phyloP scores from a whole-genome alignment of 2,329 filamentous ascomycete species.

The Xylaria sp. region DNA sequence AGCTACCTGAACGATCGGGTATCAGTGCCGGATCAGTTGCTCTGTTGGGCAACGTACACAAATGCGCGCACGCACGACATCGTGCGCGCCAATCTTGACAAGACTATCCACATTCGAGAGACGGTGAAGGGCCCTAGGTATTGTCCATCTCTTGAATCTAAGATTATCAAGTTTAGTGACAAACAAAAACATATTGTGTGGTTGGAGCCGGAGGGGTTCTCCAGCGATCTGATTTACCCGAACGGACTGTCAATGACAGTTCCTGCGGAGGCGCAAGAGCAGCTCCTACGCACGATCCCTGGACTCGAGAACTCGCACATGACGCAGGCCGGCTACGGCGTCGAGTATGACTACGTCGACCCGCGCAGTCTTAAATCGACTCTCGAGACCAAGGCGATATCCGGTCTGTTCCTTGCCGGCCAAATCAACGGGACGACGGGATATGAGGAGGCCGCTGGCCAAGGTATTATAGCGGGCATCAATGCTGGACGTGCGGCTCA shows the following conservation, averaged over 20 bases:
- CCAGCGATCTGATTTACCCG: slow-evolving; percentile 89
- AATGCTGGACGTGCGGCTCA: slow-evolving; percentile 88
- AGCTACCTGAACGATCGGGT: slow-evolving; percentile 88
- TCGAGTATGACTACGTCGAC: slow-evolving; percentile 99
- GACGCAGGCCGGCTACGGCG: slow-evolving; percentile 95
- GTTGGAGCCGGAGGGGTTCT: slow-evolving; percentile 96
- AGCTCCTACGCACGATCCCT: slow-evolving; percentile 84
- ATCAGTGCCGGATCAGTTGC: slow-evolving; percentile 80
- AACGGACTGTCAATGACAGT: slow-evolving; percentile 98
- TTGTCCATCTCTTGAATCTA: slow-evolving; percentile 94
- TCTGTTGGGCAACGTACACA: slow-evolving; percentile 89
- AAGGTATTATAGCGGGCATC: slow-evolving; percentile 90
- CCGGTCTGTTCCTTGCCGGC: slow-evolving; percentile 88
- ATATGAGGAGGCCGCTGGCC: slow-evolving; percentile 95
- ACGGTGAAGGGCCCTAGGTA: slow-evolving; percentile 94
- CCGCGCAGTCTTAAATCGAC: slow-evolving; percentile 88
- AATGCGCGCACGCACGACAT: slow-evolving; percentile 85
- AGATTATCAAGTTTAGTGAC: slow-evolving; percentile 86
- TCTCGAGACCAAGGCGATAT: slow-evolving; percentile 91
- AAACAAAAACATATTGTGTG: slow-evolving; percentile 89
- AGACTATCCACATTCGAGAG: slow-evolving; percentile 95
- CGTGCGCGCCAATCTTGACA: slow-evolving; percentile 88
- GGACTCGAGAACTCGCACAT: slow-evolving; percentile 90
- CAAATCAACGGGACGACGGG: slow-evolving; percentile 99
- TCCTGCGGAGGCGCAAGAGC: slow-evolving; percentile 85